Conservation (phyloP, 2,329 filamentous ascomycete genomes). For the Pseudogymnoascus sp. region DNA sequence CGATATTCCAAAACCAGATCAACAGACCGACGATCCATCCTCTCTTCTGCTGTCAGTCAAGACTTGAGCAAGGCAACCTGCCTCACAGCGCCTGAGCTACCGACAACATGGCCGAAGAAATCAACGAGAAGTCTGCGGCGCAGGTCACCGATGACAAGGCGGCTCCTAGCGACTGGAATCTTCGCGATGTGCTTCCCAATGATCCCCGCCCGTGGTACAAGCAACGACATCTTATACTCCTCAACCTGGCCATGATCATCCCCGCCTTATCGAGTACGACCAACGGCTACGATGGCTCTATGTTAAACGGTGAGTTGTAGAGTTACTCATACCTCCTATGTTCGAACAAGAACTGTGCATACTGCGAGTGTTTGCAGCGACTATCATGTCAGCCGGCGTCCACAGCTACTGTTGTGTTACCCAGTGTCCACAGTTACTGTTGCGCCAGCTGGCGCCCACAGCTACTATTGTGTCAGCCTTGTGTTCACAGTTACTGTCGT, state of each 20-base stretch:
- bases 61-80: neutral
- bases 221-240: constrained; percentile 17
- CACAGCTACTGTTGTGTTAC: neutral
- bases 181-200: constrained; percentile 13
- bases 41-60: neutral
- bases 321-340: neutral
- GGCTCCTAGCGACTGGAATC: neutral
- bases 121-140: neutral
- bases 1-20: constrained; percentile 5
- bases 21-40: neutral
- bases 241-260: constrained; percentile 14
- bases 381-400: neutral
- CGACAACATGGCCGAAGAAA: constrained; percentile 2
- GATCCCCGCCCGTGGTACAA: constrained; percentile 18
- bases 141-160: neutral
- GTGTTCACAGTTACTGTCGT: neutral
- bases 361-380: neutral
- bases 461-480: neutral
- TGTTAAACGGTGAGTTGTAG: neutral
- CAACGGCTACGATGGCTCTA: constrained; percentile 16
- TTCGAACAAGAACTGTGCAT: neutral
- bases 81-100: neutral
- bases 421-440: neutral
- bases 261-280: constrained; percentile 17
- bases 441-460: neutral